A percentile compares a stretch with the other conserved stretches of the same genome.
Evolutionary conservation across 176 grass and related monocot genomes (phyloP).

Genomic region (Musa itinerans): DNA sequence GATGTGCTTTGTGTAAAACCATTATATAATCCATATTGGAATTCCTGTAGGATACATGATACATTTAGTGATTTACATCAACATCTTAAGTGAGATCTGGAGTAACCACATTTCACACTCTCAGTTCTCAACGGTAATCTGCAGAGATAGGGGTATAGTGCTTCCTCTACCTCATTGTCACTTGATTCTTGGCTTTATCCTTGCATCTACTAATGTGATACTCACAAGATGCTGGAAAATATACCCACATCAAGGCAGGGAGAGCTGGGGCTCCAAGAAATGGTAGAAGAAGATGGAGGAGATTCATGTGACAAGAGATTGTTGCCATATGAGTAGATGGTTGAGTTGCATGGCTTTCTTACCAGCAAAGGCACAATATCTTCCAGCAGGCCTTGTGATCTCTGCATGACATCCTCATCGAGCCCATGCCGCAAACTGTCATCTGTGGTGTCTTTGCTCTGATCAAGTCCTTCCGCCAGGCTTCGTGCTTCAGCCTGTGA

Average conservation of each 20-base stretch:
- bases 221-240: background rate
- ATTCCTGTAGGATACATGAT: background rate
- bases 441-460: background rate
- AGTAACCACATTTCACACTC: background rate
- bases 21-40: background rate
- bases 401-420: background rate
- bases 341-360: slow-evolving; percentile 2
- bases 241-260: background rate
- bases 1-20: background rate
- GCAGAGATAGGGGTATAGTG: background rate
- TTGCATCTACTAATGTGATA: background rate
- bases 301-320: background rate
- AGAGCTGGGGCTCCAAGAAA: slow-evolving; percentile 8
- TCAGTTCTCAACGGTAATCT: background rate
- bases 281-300: background rate
- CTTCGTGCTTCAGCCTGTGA: background rate
- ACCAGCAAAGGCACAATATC: slow-evolving; percentile 8
- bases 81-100: background rate
- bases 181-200: background rate
- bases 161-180: slow-evolving; percentile 1
- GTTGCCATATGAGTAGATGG: background rate
- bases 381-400: slow-evolving; percentile 9
- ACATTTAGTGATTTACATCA: background rate
- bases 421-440: background rate
- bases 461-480: background rate